These are phyloP conservation scores for Porodaedalea pini DNA, from an alignment of 1,284 basidiomycete genomes.

Conservation along the genomic window DNA sequence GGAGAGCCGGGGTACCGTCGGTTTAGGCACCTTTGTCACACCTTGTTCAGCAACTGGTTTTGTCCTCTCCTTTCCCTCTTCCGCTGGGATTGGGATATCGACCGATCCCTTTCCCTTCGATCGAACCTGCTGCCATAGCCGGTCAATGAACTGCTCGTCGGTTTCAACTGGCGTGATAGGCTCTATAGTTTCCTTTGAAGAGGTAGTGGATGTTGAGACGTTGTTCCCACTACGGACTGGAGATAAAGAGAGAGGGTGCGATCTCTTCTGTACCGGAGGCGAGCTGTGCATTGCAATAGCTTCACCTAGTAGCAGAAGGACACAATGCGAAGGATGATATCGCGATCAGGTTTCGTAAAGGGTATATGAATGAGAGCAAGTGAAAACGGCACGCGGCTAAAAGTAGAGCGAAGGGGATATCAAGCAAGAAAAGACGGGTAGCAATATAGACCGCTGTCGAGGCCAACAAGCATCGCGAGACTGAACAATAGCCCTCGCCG, in stretches of 20 bases:
- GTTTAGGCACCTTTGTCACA: background rate
- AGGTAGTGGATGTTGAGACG: constrained; percentile 1
- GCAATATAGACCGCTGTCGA: too few relatives aligned
- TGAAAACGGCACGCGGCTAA: too few relatives aligned
- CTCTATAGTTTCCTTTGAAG: constrained; percentile 5
- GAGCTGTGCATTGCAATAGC: background rate
- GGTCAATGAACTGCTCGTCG: constrained; percentile 15
- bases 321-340: too few relatives aligned
- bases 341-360: too few relatives aligned
- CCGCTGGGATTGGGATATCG: background rate
- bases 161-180: constrained; percentile 12
- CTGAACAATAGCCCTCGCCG: too few relatives aligned
- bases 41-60: background rate
- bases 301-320: too few relatives aligned
- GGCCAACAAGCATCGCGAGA: too few relatives aligned
- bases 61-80: background rate
- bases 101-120: background rate
- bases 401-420: too few relatives aligned
- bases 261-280: background rate
- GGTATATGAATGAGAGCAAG: too few relatives aligned
- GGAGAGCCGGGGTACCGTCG: background rate
- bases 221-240: background rate
- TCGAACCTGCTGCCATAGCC: constrained; percentile 15
- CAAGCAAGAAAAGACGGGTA: too few relatives aligned
- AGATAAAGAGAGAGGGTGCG: background rate